These are phyloP conservation scores for Sphaerulina populicola DNA, from an alignment of 2,329 filamentous ascomycete species.

Conservation along the genomic window DNA sequence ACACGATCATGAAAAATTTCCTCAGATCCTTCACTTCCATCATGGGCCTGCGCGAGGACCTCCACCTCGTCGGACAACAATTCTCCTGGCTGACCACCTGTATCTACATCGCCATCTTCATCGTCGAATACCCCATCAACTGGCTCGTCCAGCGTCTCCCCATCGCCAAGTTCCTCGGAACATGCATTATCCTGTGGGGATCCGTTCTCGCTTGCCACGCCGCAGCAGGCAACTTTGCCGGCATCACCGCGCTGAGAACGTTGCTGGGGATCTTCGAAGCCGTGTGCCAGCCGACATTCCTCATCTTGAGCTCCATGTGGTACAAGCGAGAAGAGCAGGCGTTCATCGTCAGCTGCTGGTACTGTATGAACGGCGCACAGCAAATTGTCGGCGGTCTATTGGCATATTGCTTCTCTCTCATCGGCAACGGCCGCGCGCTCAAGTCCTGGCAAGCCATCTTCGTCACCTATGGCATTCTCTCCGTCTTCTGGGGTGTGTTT, in stretches of 20 bases:
- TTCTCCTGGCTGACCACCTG: slow-evolving; percentile 66
- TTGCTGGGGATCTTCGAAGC: slow-evolving; percentile 65
- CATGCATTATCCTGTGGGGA: slow-evolving; percentile 59
- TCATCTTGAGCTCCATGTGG: slow-evolving; percentile 62
- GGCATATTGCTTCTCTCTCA: slow-evolving; percentile 45
- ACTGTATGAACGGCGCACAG: slow-evolving; percentile 39
- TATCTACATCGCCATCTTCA: slow-evolving; percentile 63
- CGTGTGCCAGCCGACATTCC: slow-evolving; percentile 59
- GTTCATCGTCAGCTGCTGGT: slow-evolving; percentile 60
- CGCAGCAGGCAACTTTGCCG: slow-evolving; percentile 52
- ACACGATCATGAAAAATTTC: too few species aligned
- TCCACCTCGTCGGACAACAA: slow-evolving; percentile 42
- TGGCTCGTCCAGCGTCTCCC: slow-evolving; percentile 54
- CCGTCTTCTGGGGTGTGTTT: slow-evolving; percentile 56
- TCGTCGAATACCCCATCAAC: slow-evolving; percentile 65
- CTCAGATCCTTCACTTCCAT: slow-evolving; percentile 49
- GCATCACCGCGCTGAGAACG: slow-evolving; percentile 53
- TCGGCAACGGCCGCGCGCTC: slow-evolving; percentile 21
- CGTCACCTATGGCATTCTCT: slow-evolving; percentile 55
- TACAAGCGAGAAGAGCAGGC: slow-evolving; percentile 63
- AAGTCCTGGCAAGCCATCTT: slow-evolving; percentile 60
- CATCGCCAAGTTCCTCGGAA: slow-evolving; percentile 52
- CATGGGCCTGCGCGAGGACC: slow-evolving; percentile 49
- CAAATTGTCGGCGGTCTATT: slow-evolving; percentile 65
- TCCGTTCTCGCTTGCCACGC: slow-evolving; percentile 53